Conservation (phyloP, 2,329 filamentous ascomycete genomes). For the Aspergillus candidus region DNA sequence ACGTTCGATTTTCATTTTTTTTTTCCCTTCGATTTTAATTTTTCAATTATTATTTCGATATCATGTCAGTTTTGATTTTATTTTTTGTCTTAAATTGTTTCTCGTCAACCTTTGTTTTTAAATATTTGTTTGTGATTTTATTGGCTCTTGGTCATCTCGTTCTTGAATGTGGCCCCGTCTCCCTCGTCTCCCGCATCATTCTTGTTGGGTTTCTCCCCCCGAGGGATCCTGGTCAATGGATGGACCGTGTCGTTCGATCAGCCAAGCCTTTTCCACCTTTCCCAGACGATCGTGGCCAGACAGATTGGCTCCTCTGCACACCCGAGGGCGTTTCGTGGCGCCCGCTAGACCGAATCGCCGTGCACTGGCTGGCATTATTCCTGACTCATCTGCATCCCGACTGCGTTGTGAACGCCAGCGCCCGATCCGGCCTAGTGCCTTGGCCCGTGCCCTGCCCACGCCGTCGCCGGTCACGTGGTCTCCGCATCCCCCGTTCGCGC, state of each 20-base stretch:
- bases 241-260: too few species aligned
- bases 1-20: constrained; percentile 1
- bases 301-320: constrained; percentile 1
- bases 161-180: too few species aligned
- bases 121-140: too few species aligned
- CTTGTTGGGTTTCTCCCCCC: too few species aligned
- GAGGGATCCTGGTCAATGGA: too few species aligned
- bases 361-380: too few species aligned
- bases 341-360: constrained; percentile 6
- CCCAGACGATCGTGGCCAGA: background rate
- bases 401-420: too few species aligned
- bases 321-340: constrained; percentile 5
- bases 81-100: background rate
- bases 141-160: too few species aligned
- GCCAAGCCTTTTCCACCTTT: too few species aligned
- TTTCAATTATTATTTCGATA: too few species aligned
- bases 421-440: background rate
- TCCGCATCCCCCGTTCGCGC: constrained; percentile 12
- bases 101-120: background rate
- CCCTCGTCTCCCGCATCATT: too few species aligned
- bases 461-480: constrained; percentile 21
- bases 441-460: constrained; percentile 15
- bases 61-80: background rate
- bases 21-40: background rate
- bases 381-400: too few species aligned